phyloP scores from a whole-genome alignment of 2,329 filamentous ascomycete species.

The Paecilomyces sp. region DNA sequence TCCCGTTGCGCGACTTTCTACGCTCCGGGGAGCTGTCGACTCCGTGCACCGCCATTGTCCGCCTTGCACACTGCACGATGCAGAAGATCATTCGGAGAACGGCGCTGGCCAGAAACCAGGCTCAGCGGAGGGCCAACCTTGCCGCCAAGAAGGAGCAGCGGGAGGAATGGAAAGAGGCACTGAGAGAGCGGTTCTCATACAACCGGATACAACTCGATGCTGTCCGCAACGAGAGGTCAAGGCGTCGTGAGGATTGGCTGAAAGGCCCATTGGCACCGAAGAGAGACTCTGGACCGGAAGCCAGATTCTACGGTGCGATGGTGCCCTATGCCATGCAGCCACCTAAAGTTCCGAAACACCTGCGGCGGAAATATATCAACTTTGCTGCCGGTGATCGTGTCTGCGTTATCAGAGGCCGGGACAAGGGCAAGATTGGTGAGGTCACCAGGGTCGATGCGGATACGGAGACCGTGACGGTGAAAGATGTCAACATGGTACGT shows the following conservation, averaged over 20 bases:
- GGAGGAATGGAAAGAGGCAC: slow-evolving; percentile 23
- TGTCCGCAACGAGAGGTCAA: slow-evolving; percentile 44
- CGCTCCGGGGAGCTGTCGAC: not conserved
- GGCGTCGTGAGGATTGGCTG: slow-evolving; percentile 68
- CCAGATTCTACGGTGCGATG: slow-evolving; percentile 55
- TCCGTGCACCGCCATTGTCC: slow-evolving; percentile 20
- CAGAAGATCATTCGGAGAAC: slow-evolving; percentile 64
- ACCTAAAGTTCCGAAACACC: slow-evolving; percentile 33
- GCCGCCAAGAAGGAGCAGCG: slow-evolving; percentile 35
- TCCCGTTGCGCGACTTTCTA: slow-evolving; percentile 10
- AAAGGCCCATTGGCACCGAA: slow-evolving; percentile 72
- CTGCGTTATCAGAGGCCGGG: slow-evolving; percentile 67
- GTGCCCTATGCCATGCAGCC: slow-evolving; percentile 25
- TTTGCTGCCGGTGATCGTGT: slow-evolving; percentile 69
- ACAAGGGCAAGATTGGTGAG: slow-evolving; percentile 77
- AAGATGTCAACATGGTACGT: slow-evolving; percentile 56
- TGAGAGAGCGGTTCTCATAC: slow-evolving; percentile 21
- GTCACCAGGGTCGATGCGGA: slow-evolving; percentile 52
- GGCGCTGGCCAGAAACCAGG: slow-evolving; percentile 59
- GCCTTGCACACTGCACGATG: slow-evolving; percentile 43
- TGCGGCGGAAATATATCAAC: slow-evolving; percentile 47
- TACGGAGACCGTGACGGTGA: slow-evolving; percentile 54
- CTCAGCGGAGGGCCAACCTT: slow-evolving; percentile 38
- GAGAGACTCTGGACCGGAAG: slow-evolving; percentile 57
- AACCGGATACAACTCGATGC: slow-evolving; percentile 27